Evolutionary conservation across 164 flowering plant genomes (phyloP).

Genomic region (Dillenia suffruticosa): DNA sequence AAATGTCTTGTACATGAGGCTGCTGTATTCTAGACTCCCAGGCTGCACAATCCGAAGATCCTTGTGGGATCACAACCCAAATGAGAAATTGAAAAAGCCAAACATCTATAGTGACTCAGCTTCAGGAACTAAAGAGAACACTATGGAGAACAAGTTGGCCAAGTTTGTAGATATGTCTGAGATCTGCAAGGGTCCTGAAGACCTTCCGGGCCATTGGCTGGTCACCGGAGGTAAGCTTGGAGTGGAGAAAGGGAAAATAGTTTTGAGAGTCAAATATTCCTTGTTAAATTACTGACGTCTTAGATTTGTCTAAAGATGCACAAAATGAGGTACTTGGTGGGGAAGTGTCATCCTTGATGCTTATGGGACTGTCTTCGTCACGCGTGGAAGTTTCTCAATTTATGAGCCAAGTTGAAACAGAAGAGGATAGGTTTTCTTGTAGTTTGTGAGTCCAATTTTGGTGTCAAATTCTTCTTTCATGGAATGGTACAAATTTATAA

Average conservation of each 20-base stretch:
- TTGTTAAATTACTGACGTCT: conserved; percentile 57
- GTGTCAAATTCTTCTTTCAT: neutral
- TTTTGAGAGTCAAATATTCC: conserved; percentile 73
- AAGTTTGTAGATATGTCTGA: conserved; percentile 66
- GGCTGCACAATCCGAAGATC: conserved; percentile 84
- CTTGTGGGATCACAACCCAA: conserved; percentile 71
- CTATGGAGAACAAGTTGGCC: conserved; percentile 41
- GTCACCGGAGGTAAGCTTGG: conserved; percentile 91
- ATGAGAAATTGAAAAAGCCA: conserved; percentile 27
- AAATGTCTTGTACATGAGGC: conserved; percentile 70
- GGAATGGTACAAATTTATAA: no score
- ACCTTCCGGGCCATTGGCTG: conserved; percentile 87
- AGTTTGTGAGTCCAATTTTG: conserved; percentile 9
- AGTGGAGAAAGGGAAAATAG: conserved; percentile 75
- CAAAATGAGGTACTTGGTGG: conserved; percentile 1
- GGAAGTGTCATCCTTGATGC: conserved; percentile 4
- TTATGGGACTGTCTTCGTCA: conserved; percentile 16
- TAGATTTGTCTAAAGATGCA: conserved; percentile 3
- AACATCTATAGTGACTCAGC: conserved; percentile 27
- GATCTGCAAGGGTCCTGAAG: conserved; percentile 72
- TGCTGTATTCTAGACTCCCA: conserved; percentile 70
- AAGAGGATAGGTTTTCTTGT: conserved; percentile 5
- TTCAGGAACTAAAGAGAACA: conserved; percentile 30
- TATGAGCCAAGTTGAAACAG: conserved; percentile 12
- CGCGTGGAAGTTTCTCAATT: conserved; percentile 11